phyloP scores from a whole-genome alignment of 495 filamentous ascomycete species.

The Hypomontagnella submonticulosa region DNA sequence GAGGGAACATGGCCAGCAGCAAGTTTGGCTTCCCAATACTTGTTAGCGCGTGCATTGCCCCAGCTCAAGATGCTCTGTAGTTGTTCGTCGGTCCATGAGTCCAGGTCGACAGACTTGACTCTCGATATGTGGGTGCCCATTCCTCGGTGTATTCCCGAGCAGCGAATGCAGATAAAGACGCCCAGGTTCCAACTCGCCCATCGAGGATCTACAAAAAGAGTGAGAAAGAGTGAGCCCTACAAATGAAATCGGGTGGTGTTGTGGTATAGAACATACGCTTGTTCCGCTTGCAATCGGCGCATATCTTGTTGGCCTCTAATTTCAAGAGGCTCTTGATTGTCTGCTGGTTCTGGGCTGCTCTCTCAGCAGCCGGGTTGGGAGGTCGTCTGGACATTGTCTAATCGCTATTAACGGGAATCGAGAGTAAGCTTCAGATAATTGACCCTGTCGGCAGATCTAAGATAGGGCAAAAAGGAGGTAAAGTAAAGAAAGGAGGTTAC shows the following conservation, averaged over 20 bases:
- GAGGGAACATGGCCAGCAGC: conserved; percentile 92
- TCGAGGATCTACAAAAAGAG: conserved; percentile 76
- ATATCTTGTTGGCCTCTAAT: conserved; percentile 91
- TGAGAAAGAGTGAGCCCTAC: not conserved
- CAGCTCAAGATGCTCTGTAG: conserved; percentile 89
- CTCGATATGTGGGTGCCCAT: conserved; percentile 99
- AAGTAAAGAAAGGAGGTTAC: conserved; percentile 24
- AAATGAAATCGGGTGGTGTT: not conserved
- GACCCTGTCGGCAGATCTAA: conserved; percentile 8
- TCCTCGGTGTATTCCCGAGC: conserved; percentile 96
- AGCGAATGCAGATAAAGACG: conserved; percentile 96
- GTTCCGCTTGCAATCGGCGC: conserved; percentile 98
- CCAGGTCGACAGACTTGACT: conserved; percentile 97
- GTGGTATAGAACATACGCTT: conserved; percentile 74
- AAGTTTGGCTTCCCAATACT: conserved; percentile 98
- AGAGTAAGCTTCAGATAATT: not conserved
- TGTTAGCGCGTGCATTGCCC: conserved; percentile 96
- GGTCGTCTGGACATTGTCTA: conserved; percentile 84
- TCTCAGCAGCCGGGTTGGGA: conserved; percentile 79
- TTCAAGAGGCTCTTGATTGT: conserved; percentile 94
- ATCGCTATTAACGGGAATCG: conserved; percentile 1
- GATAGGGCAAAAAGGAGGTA: not conserved
- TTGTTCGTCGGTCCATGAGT: conserved; percentile 98
- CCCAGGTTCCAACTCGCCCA: conserved; percentile 99
- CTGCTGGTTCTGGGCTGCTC: conserved; percentile 86